A percentile compares a stretch with the other conserved stretches of the same genome.
phyloP scores from a whole-genome alignment of 1,284 basidiomycete genomes.

The Microbotryum intermedium region DNA sequence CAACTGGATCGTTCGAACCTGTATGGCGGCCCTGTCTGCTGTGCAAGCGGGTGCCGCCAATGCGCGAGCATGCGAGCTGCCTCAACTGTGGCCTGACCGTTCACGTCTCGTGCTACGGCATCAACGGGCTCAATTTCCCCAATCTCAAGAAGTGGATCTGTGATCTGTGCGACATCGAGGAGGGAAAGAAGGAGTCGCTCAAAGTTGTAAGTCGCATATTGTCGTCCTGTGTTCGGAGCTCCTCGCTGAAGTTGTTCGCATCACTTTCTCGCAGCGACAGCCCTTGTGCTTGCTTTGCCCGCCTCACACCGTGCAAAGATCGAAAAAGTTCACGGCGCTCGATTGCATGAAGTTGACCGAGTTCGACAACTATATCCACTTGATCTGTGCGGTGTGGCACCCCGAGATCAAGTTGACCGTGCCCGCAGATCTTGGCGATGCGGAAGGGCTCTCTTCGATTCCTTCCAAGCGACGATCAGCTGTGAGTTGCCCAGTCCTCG shows the following conservation, averaged over 20 bases:
- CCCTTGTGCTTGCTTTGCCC: not conserved
- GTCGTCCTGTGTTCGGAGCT: not conserved
- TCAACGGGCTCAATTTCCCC: constrained; percentile 16
- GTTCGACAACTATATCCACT: constrained; percentile 79
- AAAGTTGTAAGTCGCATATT: constrained; percentile 1
- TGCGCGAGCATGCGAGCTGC: no score
- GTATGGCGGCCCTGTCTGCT: no score
- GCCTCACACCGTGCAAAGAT: no score
- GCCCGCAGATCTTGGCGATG: constrained; percentile 53
- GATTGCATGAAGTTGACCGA: constrained; percentile 88
- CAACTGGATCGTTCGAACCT: no score
- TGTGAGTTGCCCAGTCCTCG: constrained; percentile 22
- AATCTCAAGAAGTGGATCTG: constrained; percentile 28
- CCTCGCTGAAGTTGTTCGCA: not conserved
- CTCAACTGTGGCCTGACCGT: no score
- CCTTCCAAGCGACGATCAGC: constrained; percentile 40
- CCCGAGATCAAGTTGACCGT: constrained; percentile 75
- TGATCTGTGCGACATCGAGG: constrained; percentile 27
- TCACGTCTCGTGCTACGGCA: constrained; percentile 27
- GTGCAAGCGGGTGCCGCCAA: no score
- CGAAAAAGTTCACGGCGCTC: constrained; percentile 46
- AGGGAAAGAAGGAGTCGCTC: constrained; percentile 2
- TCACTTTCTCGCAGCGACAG: not conserved
- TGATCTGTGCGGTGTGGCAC: constrained; percentile 79
- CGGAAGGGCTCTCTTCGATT: constrained; percentile 78